Conservation (phyloP, 176 grass and related monocot species). For the Avena eriantha region DNA sequence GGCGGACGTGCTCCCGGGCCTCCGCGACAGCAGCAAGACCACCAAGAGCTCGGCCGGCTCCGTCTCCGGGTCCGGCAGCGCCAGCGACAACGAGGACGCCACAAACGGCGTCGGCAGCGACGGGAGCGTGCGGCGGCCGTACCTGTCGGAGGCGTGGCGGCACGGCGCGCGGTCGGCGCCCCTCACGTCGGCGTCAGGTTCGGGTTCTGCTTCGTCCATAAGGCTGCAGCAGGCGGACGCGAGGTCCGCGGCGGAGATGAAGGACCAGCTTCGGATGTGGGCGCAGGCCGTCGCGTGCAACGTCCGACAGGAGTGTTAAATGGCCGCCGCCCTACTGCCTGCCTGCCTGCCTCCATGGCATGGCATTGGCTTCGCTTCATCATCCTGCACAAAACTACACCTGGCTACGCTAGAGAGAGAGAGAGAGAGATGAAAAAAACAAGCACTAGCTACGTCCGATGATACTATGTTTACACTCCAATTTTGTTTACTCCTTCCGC, state of each 20-base stretch:
- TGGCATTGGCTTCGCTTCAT: background rate
- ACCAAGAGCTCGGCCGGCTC: slow-evolving; percentile 16
- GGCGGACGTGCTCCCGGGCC: slow-evolving; percentile 67
- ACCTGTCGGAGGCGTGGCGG: slow-evolving; percentile 78
- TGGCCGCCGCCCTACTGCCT: background rate
- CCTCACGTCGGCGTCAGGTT: background rate
- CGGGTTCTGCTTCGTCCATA: slow-evolving; percentile 39
- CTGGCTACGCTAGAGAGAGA: background rate
- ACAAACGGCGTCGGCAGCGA: background rate
- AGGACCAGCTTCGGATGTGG: slow-evolving; percentile 89
- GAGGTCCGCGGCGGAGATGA: slow-evolving; percentile 67
- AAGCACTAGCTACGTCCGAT: background rate
- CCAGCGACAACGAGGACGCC: slow-evolving; percentile 24
- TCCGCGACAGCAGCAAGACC: slow-evolving; percentile 39
- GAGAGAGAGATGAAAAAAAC: background rate
- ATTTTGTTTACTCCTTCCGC: slow-evolving; percentile 18
- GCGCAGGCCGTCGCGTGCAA: slow-evolving; percentile 93
- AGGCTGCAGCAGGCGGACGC: slow-evolving; percentile 55
- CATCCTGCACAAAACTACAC: background rate
- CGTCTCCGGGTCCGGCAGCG: slow-evolving; percentile 26
- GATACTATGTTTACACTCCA: background rate
- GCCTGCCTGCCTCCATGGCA: background rate
- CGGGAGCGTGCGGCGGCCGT: slow-evolving; percentile 39
- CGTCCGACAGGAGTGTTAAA: slow-evolving; percentile 53
- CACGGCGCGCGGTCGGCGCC: slow-evolving; percentile 36